These are phyloP conservation scores for Syzygium syzygioides DNA, from an alignment of 441 rosid genomes.

Conservation along the genomic window DNA sequence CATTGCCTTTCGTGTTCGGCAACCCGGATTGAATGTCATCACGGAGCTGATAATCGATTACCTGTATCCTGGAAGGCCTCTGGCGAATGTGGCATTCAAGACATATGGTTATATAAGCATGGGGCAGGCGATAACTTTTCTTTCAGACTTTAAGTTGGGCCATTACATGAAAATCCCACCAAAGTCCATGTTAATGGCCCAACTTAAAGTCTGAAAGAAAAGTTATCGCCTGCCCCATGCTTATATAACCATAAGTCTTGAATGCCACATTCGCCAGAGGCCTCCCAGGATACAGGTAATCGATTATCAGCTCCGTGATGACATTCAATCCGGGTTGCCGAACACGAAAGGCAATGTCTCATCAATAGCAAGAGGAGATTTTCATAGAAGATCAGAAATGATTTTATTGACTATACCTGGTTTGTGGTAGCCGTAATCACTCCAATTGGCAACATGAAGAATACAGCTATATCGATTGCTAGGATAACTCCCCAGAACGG, in stretches of 20 bases:
- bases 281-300: conserved; percentile 40
- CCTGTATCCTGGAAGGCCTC: conserved; percentile 41
- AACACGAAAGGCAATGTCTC: background rate
- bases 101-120: conserved; percentile 35
- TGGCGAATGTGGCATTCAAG: conserved; percentile 43
- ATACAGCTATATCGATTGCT: conserved; percentile 20
- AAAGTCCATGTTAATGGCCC: conserved; percentile 38
- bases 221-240: conserved; percentile 31
- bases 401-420: conserved; percentile 14
- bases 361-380: background rate
- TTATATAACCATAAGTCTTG: conserved; percentile 36
- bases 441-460: conserved; percentile 37
- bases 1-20: conserved; percentile 16
- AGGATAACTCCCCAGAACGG: conserved; percentile 43
- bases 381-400: background rate
- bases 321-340: conserved; percentile 45
- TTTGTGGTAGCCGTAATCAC: conserved; percentile 45
- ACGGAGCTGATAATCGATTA: conserved; percentile 41
- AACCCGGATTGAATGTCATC: conserved; percentile 38
- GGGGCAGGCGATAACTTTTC: conserved; percentile 32
- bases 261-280: conserved; percentile 43
- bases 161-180: conserved; percentile 56
- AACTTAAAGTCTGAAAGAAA: conserved; percentile 43
- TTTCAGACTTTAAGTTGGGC: conserved; percentile 42
- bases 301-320: conserved; percentile 39